These are phyloP conservation scores for Chalciporus piperatoides DNA, from an alignment of 1,284 basidiomycete species.

Conservation along the genomic window DNA sequence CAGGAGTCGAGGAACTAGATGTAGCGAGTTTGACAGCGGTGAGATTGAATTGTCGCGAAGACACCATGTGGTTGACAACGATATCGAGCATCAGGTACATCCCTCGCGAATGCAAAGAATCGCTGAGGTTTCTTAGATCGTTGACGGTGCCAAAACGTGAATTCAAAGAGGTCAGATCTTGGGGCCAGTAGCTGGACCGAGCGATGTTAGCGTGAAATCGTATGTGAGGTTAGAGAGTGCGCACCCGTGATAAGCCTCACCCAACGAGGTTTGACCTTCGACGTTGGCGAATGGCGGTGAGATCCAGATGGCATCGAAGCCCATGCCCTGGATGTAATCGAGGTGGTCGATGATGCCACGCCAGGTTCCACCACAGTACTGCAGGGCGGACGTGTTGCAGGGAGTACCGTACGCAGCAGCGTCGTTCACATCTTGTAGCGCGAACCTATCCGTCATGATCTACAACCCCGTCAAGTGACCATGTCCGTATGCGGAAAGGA, in stretches of 20 bases:
- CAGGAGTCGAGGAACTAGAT: conserved; percentile 19
- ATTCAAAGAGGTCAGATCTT: conserved; percentile 59
- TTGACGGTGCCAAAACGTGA: conserved; percentile 58
- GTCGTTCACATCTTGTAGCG: conserved; percentile 46
- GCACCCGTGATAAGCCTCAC: conserved; percentile 61
- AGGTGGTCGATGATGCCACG: conserved; percentile 65
- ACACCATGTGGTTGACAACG: conserved; percentile 68
- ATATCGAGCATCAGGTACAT: conserved; percentile 83
- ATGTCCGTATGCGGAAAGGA: background rate
- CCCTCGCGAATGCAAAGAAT: conserved; percentile 58
- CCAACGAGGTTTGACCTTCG: conserved; percentile 58
- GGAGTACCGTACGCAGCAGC: conserved; percentile 29
- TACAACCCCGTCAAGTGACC: conserved; percentile 11
- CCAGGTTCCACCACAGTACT: conserved; percentile 77
- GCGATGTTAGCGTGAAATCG: background rate
- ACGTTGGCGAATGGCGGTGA: conserved; percentile 64
- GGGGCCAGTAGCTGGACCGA: conserved; percentile 50
- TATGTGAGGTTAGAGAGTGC: conserved; percentile 6
- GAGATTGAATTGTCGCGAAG: conserved; percentile 29
- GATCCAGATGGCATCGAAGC: conserved; percentile 72
- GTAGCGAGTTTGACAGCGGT: conserved; percentile 31
- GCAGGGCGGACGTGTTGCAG: conserved; percentile 53
- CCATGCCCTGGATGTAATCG: conserved; percentile 74
- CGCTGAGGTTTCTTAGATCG: conserved; percentile 60
- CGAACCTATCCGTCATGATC: conserved; percentile 75